Evolutionary conservation across 2,329 filamentous ascomycete genomes (phyloP).

Genomic region (Trichoderma sp.): DNA sequence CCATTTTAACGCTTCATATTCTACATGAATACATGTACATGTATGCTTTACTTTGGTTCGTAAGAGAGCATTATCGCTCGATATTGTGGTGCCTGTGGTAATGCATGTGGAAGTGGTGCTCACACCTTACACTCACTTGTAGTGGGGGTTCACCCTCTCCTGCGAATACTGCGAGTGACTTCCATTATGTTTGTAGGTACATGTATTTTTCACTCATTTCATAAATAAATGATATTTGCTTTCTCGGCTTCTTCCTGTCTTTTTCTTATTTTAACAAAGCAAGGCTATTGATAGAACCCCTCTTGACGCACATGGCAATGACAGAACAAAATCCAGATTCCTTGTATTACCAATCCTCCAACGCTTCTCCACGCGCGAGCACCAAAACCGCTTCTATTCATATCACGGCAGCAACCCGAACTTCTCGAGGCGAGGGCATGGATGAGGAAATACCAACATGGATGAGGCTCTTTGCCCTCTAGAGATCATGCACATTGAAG

Average conservation of each 20-base stretch:
- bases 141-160: neutral
- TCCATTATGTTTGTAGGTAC: too few species aligned
- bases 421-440: constrained; percentile 12
- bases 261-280: neutral
- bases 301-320: neutral
- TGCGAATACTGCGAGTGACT: neutral
- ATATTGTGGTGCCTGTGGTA: neutral
- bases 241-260: too few species aligned
- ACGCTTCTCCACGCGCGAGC: neutral
- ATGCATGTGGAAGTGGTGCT: neutral
- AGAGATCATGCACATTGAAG: constrained; percentile 21
- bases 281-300: too few species aligned
- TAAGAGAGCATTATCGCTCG: too few species aligned
- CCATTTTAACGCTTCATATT: too few species aligned
- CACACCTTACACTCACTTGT: neutral
- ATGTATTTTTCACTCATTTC: neutral
- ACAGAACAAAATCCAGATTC: neutral
- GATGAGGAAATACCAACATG: constrained; percentile 15
- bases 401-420: constrained; percentile 6
- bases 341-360: neutral
- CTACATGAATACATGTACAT: too few species aligned
- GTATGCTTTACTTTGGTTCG: too few species aligned
- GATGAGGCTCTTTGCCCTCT: constrained; percentile 10
- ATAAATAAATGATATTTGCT: too few species aligned
- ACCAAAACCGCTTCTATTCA: constrained; percentile 7